Conservation (phyloP, 208 protist species). For the Trypanosoma congolense region DNA sequence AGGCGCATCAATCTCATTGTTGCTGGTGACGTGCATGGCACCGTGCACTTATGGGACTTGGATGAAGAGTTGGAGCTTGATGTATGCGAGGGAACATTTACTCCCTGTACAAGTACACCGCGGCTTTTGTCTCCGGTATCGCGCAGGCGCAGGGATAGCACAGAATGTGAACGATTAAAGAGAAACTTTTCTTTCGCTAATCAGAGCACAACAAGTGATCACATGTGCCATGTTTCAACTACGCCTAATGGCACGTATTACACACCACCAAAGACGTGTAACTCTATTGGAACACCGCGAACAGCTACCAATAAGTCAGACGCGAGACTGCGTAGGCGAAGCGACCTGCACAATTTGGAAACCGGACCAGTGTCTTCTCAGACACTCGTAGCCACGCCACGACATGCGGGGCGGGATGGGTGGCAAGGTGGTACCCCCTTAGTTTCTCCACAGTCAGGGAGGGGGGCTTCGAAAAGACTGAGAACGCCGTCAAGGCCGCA, state of each 20-base stretch:
- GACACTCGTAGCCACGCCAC: background rate
- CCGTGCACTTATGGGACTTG: slow-evolving; percentile 84
- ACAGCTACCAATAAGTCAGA: background rate
- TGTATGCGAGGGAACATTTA: background rate
- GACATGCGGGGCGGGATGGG: background rate
- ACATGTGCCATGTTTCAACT: background rate
- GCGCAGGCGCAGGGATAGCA: background rate
- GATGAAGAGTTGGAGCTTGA: slow-evolving; percentile 61
- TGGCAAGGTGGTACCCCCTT: background rate
- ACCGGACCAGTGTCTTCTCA: background rate
- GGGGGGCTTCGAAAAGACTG: background rate
- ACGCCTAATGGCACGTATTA: background rate
- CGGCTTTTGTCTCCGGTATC: background rate
- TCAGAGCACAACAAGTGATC: background rate
- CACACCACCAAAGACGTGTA: background rate
- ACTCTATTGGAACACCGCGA: background rate
- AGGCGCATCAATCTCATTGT: slow-evolving; percentile 76
- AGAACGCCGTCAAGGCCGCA: background rate
- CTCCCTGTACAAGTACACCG: background rate
- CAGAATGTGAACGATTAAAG: background rate
- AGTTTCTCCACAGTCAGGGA: background rate
- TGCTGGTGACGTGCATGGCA: slow-evolving; percentile 68
- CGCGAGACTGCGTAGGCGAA: background rate
- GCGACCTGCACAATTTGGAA: background rate
- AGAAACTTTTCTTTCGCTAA: background rate